Evolutionary conservation across 169 alveolate species (phyloP), one percentile per base, ranked within the genome.

Genomic region (Plasmodium billcollinsi): DNA sequence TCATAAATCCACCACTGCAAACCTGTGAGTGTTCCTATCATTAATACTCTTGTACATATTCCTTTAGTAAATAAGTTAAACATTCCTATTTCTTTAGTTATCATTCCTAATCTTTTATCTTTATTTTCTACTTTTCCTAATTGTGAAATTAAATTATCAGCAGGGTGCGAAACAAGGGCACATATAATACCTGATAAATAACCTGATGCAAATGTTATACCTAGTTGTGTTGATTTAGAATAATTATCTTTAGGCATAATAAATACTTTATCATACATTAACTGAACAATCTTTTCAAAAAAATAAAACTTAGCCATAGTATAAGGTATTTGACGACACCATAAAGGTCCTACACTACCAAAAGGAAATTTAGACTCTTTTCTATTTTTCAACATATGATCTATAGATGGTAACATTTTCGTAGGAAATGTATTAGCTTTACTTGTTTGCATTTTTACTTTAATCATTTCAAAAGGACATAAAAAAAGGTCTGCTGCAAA

Each of bases 1-100:
- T 98, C 99, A 93, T 98, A 98, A 66, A 98, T 97, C 99, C 99
- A 98, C 99, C 99, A 98, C 94, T 98, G 99, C 66, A 98, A 94
- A 47, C 99, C 99, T 24, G 99, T 98, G 54, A 98, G 95, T 43
- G 99, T 98, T 43, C 99, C 99, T 71, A 98, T 96, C 99, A 98
- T 98, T 78, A 98, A 73, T 58, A 98, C 97, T 88, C 99, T 97
- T 15, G 99, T 97, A n/a, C 97, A 98, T 20, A 96, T 75, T 62
- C 98, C 99, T 65, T 92, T 92, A 24, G 97, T 96, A 83, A 93
- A 95, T 69, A 96, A 92, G 69, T 96, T 96, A 52, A 63, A 66
- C 75, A 88, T 54, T 39, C 98, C 97, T 24, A 93, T 78, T 50
- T 94, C 96, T 65, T 86, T 90, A 14, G 93, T 92, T 52, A 94